These are phyloP conservation scores for Heliosperma pusillum DNA, from an alignment of 148 eudicot genomes.

Conservation along the genomic window DNA sequence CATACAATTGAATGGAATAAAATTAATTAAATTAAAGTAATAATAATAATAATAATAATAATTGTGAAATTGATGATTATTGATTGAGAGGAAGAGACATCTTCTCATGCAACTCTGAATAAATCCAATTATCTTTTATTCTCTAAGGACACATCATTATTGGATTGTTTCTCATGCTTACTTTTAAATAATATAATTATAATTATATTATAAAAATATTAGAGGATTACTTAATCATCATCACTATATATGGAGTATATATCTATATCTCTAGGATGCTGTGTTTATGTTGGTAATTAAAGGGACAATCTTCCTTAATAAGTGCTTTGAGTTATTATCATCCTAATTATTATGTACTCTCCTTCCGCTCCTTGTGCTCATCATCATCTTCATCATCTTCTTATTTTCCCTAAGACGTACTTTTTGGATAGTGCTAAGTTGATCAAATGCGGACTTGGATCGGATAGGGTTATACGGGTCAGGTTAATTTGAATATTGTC, in stretches of 20 bases:
- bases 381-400: slow-evolving; percentile 2
- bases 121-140: slow-evolving; percentile 10
- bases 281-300: slow-evolving; percentile 26
- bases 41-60: slow-evolving; percentile 13
- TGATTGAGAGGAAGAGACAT: slow-evolving; percentile 5
- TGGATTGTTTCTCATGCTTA: slow-evolving; percentile 31
- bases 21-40: no score
- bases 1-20: background rate
- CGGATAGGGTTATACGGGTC: no score
- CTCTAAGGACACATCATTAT: slow-evolving; percentile 25
- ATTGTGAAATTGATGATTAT: slow-evolving; percentile 15
- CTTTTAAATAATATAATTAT: no score
- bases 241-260: background rate
- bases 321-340: slow-evolving; percentile 23
- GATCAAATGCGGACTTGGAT: no score
- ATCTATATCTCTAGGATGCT: slow-evolving; percentile 18
- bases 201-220: no score
- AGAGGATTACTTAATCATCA: no score
- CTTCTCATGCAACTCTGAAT: slow-evolving; percentile 25
- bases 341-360: slow-evolving; percentile 18
- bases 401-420: background rate
- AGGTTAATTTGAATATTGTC: no score
- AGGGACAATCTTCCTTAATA: slow-evolving; percentile 27
- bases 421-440: no score
- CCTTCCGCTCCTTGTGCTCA: slow-evolving; percentile 1